Evolutionary conservation across 176 grass and related monocot genomes (phyloP).

Genomic region (Coix lacrymajobi): DNA sequence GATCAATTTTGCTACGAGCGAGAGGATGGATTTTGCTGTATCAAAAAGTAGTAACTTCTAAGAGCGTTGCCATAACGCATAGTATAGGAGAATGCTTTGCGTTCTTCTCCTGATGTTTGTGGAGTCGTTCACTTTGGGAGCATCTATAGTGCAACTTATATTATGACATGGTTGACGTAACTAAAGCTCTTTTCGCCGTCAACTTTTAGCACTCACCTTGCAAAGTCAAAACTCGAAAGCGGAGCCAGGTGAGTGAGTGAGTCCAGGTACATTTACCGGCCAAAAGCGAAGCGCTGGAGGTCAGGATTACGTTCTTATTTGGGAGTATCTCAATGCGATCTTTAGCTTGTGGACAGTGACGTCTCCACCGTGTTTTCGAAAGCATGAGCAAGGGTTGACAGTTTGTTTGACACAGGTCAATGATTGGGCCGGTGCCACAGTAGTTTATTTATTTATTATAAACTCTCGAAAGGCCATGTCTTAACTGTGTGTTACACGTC

Average conservation of each 20-base stretch:
- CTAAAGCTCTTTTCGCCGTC: not conserved
- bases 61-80: too few relatives aligned
- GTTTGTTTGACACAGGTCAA: not conserved
- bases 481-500: not conserved
- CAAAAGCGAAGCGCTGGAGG: constrained; percentile 6
- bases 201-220: not conserved
- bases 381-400: not conserved
- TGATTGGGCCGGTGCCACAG: not conserved
- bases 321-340: not conserved
- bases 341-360: constrained; percentile 2
- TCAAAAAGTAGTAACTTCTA: too few relatives aligned
- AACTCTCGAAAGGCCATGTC: not conserved
- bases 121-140: not conserved
- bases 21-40: not conserved
- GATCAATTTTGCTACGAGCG: not conserved
- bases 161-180: not conserved
- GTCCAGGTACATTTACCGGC: constrained; percentile 1
- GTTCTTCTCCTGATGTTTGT: not conserved
- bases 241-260: not conserved
- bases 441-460: not conserved
- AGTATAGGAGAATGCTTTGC: not conserved
- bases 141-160: not conserved
- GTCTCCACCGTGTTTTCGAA: not conserved
- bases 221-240: not conserved
- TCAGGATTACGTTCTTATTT: not conserved